Base-by-base conservation (phyloP, 2,329 filamentous ascomycete species). In the Nemania abortiva region DNA sequence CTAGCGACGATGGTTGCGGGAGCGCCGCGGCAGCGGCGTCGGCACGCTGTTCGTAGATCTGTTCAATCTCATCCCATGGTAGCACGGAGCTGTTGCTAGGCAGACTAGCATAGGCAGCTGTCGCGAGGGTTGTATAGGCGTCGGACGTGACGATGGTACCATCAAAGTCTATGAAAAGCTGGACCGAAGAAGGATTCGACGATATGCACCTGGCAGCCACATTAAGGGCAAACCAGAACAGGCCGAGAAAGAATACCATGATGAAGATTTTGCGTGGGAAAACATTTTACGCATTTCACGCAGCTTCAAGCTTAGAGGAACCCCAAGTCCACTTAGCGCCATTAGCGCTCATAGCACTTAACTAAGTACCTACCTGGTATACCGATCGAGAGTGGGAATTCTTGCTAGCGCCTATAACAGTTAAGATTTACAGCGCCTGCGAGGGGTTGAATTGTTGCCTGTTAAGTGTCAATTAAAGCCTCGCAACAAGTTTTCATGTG, bases 111-210 rank as follows among this genome's bases (percentile, higher is more conserved):
- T 70, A 70, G 37, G 65, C 65, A 4, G 65, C 68, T 34, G 50
- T 50, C 18, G 68, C 60, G 18, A 70, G 45, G 37, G 65, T 27
- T 11, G 59, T 68, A 45, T 65, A 68, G 1, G 65, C 60, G 52
- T 70, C 68, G 7, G 55, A 64, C 15, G 60, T 68, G 22, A 62
- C 65, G 34, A 68, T 68, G 4, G 65, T 70, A 31, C 63, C 67
- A 37, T 66, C 67, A 22, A 69, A 69, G n/a, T 69, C 63, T 10
- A 69, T 53, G 24, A 69, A 69, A 13, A 69, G 56, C 53, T 66
- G 63, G 15, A 63, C 18, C n/a, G 54, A 54, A 7, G 65, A 58
- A 9, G 10, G 6, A 18, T 22, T 24, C 7, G 54, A 37, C 9
- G 65, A 22, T 37, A 6, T 54, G 27, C 65, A 64, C 9, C 15